These are phyloP conservation scores for Venturiaceae sp. DNA, from an alignment of 2,329 filamentous ascomycete species.

Conservation along the genomic window DNA sequence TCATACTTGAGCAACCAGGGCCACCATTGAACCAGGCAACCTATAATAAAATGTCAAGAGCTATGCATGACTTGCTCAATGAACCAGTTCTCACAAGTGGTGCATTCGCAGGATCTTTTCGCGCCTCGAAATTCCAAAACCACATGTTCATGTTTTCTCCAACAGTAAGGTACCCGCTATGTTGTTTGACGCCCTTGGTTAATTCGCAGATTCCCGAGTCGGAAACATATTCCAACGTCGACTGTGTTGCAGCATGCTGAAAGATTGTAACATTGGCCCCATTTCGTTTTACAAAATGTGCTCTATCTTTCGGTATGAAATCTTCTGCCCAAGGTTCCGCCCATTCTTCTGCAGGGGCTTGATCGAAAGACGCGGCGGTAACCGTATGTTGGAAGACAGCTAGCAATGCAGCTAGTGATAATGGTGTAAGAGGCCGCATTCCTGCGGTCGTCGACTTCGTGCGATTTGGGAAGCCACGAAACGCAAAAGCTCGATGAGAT, in stretches of 20 bases:
- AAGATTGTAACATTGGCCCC: slow-evolving; percentile 36
- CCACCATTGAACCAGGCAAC: slow-evolving; percentile 38
- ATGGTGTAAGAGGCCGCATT: not conserved
- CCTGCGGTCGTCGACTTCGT: not conserved
- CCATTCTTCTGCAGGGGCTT: not conserved
- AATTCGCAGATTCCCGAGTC: slow-evolving; percentile 45
- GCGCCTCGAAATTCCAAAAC: slow-evolving; percentile 39
- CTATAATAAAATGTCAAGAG: not conserved
- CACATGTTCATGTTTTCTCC: slow-evolving; percentile 31
- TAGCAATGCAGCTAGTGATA: not conserved
- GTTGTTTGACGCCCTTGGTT: slow-evolving; percentile 39
- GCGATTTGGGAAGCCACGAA: not conserved
- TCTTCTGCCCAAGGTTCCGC: not conserved
- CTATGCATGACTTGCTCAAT: not conserved
- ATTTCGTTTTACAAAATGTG: slow-evolving; percentile 13
- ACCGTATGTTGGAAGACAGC: not conserved
- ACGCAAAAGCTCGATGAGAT: not conserved
- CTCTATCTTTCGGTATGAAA: not conserved
- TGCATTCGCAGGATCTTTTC: slow-evolving; percentile 32
- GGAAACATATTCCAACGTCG: slow-evolving; percentile 36
- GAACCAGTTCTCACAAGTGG: slow-evolving; percentile 21
- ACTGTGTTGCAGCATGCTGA: slow-evolving; percentile 36
- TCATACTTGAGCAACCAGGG: slow-evolving; percentile 33
- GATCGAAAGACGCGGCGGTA: not conserved
- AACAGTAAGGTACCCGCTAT: slow-evolving; percentile 41